These are phyloP conservation scores for Ramaria sp. DNA, from an alignment of 768 basidiomycete species.

Conservation along the genomic window DNA sequence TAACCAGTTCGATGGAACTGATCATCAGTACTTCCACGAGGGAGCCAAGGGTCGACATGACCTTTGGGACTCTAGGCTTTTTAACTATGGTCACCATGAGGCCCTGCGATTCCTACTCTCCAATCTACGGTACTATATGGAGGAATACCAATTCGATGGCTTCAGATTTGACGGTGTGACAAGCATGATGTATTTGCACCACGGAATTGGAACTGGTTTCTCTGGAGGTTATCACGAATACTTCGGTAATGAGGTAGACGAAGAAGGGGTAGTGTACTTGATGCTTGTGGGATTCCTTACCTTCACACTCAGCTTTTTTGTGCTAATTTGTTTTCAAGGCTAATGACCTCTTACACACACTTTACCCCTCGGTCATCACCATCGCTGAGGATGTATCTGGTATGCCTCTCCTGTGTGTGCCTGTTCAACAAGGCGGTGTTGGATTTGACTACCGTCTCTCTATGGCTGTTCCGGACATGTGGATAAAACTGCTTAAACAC, in stretches of 20 bases:
- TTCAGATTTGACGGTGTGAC: constrained; percentile 99
- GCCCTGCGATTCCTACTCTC: constrained; percentile 91
- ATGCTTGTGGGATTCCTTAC: constrained; percentile 70
- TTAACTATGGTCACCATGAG: constrained; percentile 94
- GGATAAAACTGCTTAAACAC: constrained; percentile 98
- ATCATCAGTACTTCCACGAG: constrained; percentile 95
- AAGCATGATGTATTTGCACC: constrained; percentile 98
- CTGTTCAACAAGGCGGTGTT: constrained; percentile 73
- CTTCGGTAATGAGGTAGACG: constrained; percentile 76
- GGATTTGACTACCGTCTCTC: constrained; percentile 98
- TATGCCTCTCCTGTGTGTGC: constrained; percentile 88
- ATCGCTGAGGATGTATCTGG: constrained; percentile 99
- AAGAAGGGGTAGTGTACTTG: constrained; percentile 87
- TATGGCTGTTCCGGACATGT: constrained; percentile 99
- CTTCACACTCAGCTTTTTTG: not conserved
- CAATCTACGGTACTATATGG: constrained; percentile 91
- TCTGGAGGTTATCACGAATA: constrained; percentile 98
- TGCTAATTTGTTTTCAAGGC: constrained; percentile 41
- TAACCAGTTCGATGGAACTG: constrained; percentile 94
- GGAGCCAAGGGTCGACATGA: constrained; percentile 86
- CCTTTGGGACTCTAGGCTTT: constrained; percentile 95
- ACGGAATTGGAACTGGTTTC: constrained; percentile 96
- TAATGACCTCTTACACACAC: constrained; percentile 75
- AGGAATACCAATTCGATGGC: constrained; percentile 92
- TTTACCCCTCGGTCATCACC: constrained; percentile 75